Evolutionary conservation across 2,329 filamentous ascomycete genomes (phyloP), one percentile per base, ranked within the genome.

Genomic region (Sporothrix schenckii): DNA sequence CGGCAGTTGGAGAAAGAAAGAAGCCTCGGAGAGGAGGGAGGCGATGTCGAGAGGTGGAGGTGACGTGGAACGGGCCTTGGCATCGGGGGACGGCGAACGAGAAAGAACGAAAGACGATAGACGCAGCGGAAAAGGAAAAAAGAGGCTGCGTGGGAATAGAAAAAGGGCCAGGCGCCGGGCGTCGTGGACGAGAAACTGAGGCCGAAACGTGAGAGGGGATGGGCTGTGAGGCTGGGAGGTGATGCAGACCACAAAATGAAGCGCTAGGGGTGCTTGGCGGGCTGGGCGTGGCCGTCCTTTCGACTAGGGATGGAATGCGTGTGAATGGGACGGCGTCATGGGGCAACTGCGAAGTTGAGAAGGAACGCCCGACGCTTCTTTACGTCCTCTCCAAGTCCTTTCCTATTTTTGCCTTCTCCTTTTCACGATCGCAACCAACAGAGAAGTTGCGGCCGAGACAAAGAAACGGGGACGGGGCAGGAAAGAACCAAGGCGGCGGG

Each of bases 131-230:
- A 14, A 30, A 56, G 44, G n/a, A 44, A n/a, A 41, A 44, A 13
- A 30, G 34, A 21, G 11, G 30, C 4, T 9, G 27, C 5, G 6
- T 13, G 56, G 63, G 41, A 52, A 41, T 19, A 50, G 24, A 63
- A 47, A 14, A 39, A 1, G 7, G n/a, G n/a, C 30, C 50, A 50
- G 70, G 70, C 72, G 74, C 77, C 16, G 60, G 41, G 44, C 44
- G 27, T 41, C 5, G 53, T 10, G 63, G 50, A 50, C 39, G 63
- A 66, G 75, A 76, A 54, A 44, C 30, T n/a, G 50, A 44, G 19
- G 65, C 21, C n/a, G 50, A 47, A 58, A 68, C 34, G 52, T 49
- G 39, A 21, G 41, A n/a, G 63, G 47, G 47, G 49, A 21, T 19
- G 10, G 49, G 24, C 65, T 34, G n/a, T 44, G 65, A 54, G 65